Base-by-base conservation (phyloP, 164 flowering plant species). In the Vitis amurensis region DNA sequence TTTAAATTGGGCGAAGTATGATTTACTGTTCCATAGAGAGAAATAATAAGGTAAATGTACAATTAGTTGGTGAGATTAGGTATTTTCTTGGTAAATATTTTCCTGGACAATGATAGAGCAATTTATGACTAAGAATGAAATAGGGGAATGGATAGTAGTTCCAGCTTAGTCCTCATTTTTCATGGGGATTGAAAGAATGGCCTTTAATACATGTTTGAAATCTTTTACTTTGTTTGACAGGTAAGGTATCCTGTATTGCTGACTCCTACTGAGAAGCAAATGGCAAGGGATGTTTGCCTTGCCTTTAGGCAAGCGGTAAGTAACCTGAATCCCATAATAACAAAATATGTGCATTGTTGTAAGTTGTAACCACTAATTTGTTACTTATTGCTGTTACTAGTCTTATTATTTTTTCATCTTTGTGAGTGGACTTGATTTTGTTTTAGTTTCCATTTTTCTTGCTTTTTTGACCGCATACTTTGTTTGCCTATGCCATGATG, bases 181-280 rank as follows among this genome's bases (percentile, higher is more conserved):
- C 44, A 9, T 50, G 50, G 37, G 6, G 60, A 5, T 55, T 66
- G 31, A 9, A 14, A 47, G 8, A 10, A 59, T 19, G 13, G 15
- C 30, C 14, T 50, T 68, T 68, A 44, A n/a, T 19, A 37, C 5
- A 31, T 61, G 8, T 23, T 17, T 51, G 50, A 23, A 27, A 53
- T 31, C 12, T 27, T 27, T 58, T 61, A 37, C 53, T 73, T 50
- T 19, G 10, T 66, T 44, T 69, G 57, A 49, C 79, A 92, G 99
- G 94, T 96, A 50, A 89, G 99, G 64, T 96, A 96, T 86, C 98
- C 98, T 50, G 99, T 96, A 44, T 79, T 96, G 62, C 81, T 96
- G 80, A 96, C 98, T 70, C 99, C 99, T n/a, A 75, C 82, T 44
- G 99, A 96, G 86, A 96, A 96, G 83, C 92, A 96, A 74, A 96